A percentile compares a stretch with the other conserved stretches of the same genome.
Conservation (phyloP, 768 basidiomycete genomes). For the Scleroderma citrinum region DNA sequence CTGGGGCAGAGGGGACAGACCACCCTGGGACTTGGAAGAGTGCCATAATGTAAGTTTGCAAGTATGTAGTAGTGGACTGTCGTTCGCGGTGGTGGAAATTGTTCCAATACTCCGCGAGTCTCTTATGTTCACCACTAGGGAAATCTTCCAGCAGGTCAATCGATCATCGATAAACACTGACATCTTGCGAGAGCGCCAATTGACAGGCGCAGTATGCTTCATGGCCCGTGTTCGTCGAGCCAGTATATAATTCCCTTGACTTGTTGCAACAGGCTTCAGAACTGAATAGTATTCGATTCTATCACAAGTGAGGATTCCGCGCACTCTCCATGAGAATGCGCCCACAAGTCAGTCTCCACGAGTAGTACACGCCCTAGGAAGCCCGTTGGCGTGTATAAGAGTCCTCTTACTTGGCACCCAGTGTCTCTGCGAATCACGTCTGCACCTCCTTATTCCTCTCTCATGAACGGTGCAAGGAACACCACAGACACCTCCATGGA, state of each 20-base stretch:
- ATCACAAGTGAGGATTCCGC: conserved; percentile 16
- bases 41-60: conserved; percentile 31
- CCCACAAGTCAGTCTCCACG: conserved; percentile 1
- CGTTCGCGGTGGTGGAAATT: no score
- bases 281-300: not conserved
- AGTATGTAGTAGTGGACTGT: no score
- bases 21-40: conserved; percentile 69
- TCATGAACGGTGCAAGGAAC: conserved; percentile 7
- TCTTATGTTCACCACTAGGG: no score
- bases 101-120: no score
- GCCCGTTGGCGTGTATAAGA: conserved; percentile 7
- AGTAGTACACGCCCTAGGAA: conserved; percentile 11
- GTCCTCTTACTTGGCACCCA: conserved; percentile 1
- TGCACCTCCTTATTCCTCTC: not conserved
- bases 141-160: no score
- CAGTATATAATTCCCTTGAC: no score
- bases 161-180: no score
- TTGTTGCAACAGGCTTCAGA: not conserved
- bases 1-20: conserved; percentile 43
- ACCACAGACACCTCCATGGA: not conserved
- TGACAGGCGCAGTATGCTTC: no score
- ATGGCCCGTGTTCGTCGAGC: no score
- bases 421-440: not conserved
- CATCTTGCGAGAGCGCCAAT: no score
- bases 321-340: conserved; percentile 4